Conservation (phyloP, 257 asterid genomes). For the Solanum verrucosum region DNA sequence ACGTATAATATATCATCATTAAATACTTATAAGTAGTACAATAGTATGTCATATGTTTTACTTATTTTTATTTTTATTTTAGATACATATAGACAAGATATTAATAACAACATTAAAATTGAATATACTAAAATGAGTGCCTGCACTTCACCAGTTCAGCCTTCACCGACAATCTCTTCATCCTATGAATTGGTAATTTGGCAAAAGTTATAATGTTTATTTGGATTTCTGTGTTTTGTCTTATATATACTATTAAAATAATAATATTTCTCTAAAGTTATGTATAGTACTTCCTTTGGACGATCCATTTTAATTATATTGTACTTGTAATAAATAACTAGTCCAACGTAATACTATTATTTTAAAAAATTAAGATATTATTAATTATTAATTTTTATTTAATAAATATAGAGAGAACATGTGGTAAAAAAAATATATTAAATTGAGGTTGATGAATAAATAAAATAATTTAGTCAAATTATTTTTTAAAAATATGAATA, state of each 20-base stretch:
- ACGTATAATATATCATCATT: not conserved
- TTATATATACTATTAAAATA: not conserved
- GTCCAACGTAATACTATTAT: not conserved
- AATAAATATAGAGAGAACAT: too few relatives aligned
- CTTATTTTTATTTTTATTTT: not conserved
- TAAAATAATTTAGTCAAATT: not conserved
- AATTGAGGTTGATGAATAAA: not conserved
- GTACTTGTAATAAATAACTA: not conserved
- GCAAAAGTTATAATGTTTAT: not conserved
- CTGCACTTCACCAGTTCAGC: not conserved
- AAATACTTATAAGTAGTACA: not conserved
- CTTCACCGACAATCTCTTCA: not conserved
- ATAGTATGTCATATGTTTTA: not conserved
- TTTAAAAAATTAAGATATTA: not conserved
- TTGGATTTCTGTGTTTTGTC: not conserved
- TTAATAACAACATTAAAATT: not conserved
- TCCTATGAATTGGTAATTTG: not conserved
- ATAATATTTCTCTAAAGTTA: not conserved
- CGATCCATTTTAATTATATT: not conserved
- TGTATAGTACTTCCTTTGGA: not conserved
- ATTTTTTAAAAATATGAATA: not conserved
- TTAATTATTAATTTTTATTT: too few relatives aligned
- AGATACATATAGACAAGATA: too few relatives aligned
- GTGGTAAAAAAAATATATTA: not conserved
- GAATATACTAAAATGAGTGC: not conserved